A percentile compares a stretch with the other conserved stretches of the same genome.
These are phyloP conservation scores for Talaromyces islandicus DNA, from an alignment of 2,329 filamentous ascomycete species.

Conservation along the genomic window DNA sequence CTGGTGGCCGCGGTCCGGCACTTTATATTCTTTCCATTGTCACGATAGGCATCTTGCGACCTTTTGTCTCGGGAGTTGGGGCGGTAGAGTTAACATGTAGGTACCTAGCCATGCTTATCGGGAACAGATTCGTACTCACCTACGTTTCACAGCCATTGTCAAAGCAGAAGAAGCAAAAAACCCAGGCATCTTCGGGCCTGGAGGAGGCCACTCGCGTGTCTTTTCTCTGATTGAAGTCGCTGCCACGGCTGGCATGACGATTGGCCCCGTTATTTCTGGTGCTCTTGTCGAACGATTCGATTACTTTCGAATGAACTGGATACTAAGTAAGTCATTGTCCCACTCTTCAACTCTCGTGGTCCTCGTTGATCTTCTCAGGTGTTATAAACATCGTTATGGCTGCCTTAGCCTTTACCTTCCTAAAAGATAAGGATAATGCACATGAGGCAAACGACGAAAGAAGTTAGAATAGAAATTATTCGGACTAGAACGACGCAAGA, in stretches of 20 bases:
- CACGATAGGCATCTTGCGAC: not conserved
- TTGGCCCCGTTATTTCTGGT: constrained; percentile 5
- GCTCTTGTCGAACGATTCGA: constrained; percentile 1
- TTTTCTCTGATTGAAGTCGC: constrained; percentile 6
- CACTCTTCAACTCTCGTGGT: not conserved
- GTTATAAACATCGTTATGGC: not conserved
- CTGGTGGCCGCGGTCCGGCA: not conserved
- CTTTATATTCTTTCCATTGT: not conserved
- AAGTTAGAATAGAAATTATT: not conserved
- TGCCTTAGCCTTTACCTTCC: not conserved
- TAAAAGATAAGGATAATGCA: not conserved
- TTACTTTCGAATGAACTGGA: constrained; percentile 8
- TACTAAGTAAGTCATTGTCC: constrained; percentile 2
- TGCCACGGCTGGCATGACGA: constrained; percentile 5
- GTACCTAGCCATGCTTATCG: not conserved
- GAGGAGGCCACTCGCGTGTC: constrained; percentile 7
- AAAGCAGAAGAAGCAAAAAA: constrained; percentile 1
- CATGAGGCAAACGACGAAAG: not conserved
- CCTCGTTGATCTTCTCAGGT: not conserved
- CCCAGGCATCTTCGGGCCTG: constrained; percentile 5
- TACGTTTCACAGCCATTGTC: constrained; percentile 1
- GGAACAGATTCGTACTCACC: not conserved
- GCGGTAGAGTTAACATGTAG: not conserved
- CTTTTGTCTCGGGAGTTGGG: not conserved
- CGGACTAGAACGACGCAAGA: not conserved